phyloP scores from a whole-genome alignment of 306 rosid genomes.

The Pyrus communis region DNA sequence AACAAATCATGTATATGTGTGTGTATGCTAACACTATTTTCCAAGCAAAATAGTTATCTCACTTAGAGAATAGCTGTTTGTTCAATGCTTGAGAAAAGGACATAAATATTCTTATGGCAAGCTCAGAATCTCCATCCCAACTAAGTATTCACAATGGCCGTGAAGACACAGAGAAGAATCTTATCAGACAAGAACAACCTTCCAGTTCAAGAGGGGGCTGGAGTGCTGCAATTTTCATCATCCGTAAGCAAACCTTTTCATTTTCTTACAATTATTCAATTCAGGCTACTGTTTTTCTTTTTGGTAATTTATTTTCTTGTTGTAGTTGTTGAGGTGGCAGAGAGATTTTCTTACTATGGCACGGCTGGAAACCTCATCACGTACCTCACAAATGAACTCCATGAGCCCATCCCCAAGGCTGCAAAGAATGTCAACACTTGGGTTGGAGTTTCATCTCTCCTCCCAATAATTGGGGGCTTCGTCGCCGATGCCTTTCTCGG shows the following conservation, averaged over 20 bases:
- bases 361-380: conserved; percentile 26
- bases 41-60: too few species aligned
- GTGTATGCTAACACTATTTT: too few species aligned
- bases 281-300: not conserved
- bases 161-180: conserved; percentile 1
- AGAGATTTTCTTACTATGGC: conserved; percentile 34
- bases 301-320: not conserved
- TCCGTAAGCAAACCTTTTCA: conserved; percentile 15
- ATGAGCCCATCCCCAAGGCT: conserved; percentile 18
- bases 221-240: conserved; percentile 48
- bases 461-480: conserved; percentile 39
- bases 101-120: not conserved
- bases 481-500: conserved; percentile 40
- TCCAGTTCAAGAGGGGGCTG: conserved; percentile 32
- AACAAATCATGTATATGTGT: too few species aligned
- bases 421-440: conserved; percentile 42
- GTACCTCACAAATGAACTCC: conserved; percentile 31
- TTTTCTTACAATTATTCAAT: not conserved
- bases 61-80: too few species aligned
- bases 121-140: not conserved
- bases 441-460: conserved; percentile 31
- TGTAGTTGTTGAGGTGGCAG: conserved; percentile 48
- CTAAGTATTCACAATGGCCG: not conserved
- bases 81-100: too few species aligned
- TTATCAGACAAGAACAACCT: not conserved